Conservation (phyloP, 148 eudicot genomes). For the Bassia scoparia region DNA sequence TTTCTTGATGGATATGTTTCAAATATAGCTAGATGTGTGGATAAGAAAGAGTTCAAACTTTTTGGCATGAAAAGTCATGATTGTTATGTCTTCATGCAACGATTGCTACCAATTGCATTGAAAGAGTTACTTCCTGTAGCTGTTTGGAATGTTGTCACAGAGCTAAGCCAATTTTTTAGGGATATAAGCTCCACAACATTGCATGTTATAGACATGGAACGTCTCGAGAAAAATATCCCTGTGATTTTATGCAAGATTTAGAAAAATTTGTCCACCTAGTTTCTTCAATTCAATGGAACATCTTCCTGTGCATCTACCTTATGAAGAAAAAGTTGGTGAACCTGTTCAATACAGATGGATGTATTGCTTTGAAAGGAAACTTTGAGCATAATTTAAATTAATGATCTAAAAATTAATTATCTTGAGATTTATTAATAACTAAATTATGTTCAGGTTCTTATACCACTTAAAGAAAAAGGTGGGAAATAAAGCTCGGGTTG, state of each 20-base stretch:
- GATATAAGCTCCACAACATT: conserved; percentile 17
- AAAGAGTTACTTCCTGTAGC: conserved; percentile 10
- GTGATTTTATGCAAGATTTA: conserved; percentile 27
- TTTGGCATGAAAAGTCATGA: conserved; percentile 20
- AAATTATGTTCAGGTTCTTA: too few relatives aligned
- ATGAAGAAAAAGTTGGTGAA: not conserved
- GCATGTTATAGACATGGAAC: not conserved
- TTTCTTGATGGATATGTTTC: conserved; percentile 27
- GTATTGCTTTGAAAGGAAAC: conserved; percentile 32
- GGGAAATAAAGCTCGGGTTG: too few relatives aligned
- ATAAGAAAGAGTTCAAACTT: not conserved
- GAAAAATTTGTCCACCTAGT: conserved; percentile 27
- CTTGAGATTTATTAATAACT: too few relatives aligned
- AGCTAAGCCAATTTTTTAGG: conserved; percentile 30
- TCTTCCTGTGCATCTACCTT: conserved; percentile 1
- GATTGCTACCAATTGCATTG: conserved; percentile 26
- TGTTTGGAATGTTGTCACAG: conserved; percentile 21
- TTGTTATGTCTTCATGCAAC: conserved; percentile 25
- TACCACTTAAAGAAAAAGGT: too few relatives aligned
- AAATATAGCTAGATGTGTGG: conserved; percentile 23
- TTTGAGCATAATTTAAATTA: not conserved
- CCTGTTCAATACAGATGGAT: conserved; percentile 25
- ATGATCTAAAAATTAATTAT: too few relatives aligned
- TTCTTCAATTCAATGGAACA: conserved; percentile 19
- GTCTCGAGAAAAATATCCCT: conserved; percentile 8